phyloP scores from a whole-genome alignment of 2,329 filamentous ascomycete species.

The Penicillium sp. region DNA sequence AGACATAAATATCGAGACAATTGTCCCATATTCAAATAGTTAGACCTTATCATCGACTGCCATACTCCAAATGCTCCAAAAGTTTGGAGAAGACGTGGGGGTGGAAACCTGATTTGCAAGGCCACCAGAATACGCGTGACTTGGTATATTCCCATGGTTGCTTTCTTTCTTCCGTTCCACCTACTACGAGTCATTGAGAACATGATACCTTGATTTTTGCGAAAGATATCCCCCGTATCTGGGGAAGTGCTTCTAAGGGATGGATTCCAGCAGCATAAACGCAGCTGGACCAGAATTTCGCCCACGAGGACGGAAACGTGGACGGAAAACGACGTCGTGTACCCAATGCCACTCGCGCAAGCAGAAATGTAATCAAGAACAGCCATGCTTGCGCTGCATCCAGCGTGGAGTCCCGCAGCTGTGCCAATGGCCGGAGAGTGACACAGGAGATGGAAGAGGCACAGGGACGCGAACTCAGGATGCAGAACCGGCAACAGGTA shows the following conservation, averaged over 20 bases:
- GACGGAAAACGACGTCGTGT: conserved; percentile 18
- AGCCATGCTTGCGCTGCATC: conserved; percentile 15
- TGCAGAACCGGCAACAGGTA: conserved; percentile 9
- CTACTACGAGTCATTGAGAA: too few species aligned
- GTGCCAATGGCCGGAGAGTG: conserved; percentile 14
- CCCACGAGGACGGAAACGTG: conserved; percentile 9
- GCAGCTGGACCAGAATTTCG: neutral
- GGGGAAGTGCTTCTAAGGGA: neutral
- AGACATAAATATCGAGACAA: too few species aligned
- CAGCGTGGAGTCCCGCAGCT: conserved; percentile 15
- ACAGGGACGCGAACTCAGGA: neutral
- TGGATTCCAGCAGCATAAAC: neutral
- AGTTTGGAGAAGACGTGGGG: neutral
- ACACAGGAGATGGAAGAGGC: neutral
- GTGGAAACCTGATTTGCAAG: neutral
- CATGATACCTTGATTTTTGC: too few species aligned
- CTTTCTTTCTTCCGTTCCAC: neutral
- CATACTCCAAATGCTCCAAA: neutral
- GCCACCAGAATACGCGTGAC: neutral
- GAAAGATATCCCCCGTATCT: neutral
- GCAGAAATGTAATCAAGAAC: conserved; percentile 17
- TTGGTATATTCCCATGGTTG: neutral
- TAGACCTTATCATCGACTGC: too few species aligned
- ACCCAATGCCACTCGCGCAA: conserved; percentile 19
- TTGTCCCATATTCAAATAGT: too few species aligned